Conservation (phyloP, 441 rosid species). For the Populus hybrid region DNA sequence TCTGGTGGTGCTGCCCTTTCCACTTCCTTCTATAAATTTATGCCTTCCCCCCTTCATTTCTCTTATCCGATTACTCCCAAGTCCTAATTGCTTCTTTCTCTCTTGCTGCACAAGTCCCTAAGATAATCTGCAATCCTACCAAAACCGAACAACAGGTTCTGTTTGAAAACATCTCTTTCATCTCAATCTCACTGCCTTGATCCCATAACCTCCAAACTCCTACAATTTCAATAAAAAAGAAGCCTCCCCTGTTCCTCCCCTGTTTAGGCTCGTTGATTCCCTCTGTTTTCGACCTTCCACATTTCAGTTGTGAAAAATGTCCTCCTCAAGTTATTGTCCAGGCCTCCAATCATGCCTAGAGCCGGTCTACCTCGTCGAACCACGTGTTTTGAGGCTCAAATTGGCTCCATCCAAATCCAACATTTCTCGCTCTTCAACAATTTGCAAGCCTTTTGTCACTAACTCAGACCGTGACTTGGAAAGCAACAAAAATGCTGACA, state of each 20-base stretch:
- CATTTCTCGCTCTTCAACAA: slow-evolving; percentile 8
- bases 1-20: neutral
- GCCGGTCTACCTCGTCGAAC: slow-evolving; percentile 29
- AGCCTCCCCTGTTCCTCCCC: slow-evolving; percentile 3
- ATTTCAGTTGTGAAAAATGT: slow-evolving; percentile 27
- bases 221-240: neutral
- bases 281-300: slow-evolving; percentile 13
- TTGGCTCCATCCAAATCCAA: slow-evolving; percentile 31
- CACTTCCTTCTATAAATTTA: slow-evolving; percentile 39
- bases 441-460: slow-evolving; percentile 5
- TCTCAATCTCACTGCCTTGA: slow-evolving; percentile 2
- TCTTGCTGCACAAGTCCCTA: slow-evolving; percentile 2
- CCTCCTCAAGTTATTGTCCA: slow-evolving; percentile 44
- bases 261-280: slow-evolving; percentile 15
- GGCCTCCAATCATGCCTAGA: slow-evolving; percentile 56
- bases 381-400: slow-evolving; percentile 37
- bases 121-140: slow-evolving; percentile 5
- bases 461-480: slow-evolving; percentile 11
- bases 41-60: slow-evolving; percentile 24
- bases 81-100: slow-evolving; percentile 6
- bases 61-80: slow-evolving; percentile 22
- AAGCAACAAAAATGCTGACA: slow-evolving; percentile 20
- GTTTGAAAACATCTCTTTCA: neutral
- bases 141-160: neutral
- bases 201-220: neutral